Evolutionary conservation across 495 filamentous ascomycete genomes (phyloP).

Genomic region (Podospora fimiseda): DNA sequence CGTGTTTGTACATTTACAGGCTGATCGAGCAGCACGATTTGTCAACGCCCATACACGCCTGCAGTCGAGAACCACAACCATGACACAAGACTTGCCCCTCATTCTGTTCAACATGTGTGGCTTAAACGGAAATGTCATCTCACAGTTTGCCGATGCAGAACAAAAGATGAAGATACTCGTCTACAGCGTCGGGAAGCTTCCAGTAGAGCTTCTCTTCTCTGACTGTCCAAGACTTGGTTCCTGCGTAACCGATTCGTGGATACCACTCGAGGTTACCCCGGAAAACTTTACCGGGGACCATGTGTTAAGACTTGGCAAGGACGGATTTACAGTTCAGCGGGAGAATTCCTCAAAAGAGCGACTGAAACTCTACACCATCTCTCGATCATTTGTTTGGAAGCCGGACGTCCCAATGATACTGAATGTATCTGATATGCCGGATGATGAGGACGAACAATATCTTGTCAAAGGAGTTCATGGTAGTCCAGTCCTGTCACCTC

Average conservation of each 20-base stretch:
- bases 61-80: neutral
- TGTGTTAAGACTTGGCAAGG: neutral
- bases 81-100: neutral
- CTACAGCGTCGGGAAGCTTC: neutral
- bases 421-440: neutral
- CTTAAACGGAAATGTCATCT: neutral
- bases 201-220: neutral
- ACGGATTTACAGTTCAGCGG: neutral
- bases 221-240: neutral
- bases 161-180: neutral
- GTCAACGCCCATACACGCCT: neutral
- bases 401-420: neutral
- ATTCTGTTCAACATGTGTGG: neutral
- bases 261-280: neutral
- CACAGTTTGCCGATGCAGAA: neutral
- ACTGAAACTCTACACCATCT: neutral
- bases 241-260: neutral
- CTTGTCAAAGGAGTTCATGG: neutral
- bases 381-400: neutral
- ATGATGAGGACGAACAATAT: neutral
- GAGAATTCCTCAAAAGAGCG: neutral
- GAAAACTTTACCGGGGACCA: neutral
- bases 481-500: neutral
- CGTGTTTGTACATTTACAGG: neutral
- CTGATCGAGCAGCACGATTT: neutral